Conservation (phyloP, 2,329 filamentous ascomycete species). For the Curvularia eragrostidis region DNA sequence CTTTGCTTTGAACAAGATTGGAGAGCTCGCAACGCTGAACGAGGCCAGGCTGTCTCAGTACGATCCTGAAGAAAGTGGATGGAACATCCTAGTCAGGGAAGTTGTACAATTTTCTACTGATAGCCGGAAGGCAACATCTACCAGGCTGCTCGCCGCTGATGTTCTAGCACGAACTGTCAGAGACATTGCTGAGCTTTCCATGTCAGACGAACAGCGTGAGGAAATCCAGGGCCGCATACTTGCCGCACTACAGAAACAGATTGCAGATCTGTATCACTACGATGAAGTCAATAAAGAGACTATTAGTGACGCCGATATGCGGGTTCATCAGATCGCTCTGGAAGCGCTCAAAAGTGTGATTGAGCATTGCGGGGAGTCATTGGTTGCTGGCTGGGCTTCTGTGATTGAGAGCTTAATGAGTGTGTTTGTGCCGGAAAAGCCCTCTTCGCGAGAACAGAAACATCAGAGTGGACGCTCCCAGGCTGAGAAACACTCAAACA, state of each 20-base stretch:
- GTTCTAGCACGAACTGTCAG: slow-evolving; percentile 57
- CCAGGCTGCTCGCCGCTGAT: slow-evolving; percentile 58
- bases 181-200: slow-evolving; percentile 59
- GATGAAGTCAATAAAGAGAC: slow-evolving; percentile 61
- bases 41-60: slow-evolving; percentile 70
- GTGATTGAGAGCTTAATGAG: slow-evolving; percentile 85
- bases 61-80: slow-evolving; percentile 73
- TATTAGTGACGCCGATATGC: slow-evolving; percentile 70
- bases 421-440: slow-evolving; percentile 64
- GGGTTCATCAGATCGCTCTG: slow-evolving; percentile 80
- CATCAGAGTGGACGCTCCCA: neutral
- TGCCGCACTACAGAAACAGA: slow-evolving; percentile 67
- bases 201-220: slow-evolving; percentile 52
- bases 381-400: slow-evolving; percentile 83
- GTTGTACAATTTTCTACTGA: slow-evolving; percentile 58
- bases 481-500: neutral
- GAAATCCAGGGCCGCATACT: slow-evolving; percentile 76
- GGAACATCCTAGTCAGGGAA: slow-evolving; percentile 69
- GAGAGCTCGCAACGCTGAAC: slow-evolving; percentile 55
- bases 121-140: slow-evolving; percentile 48
- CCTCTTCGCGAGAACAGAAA: neutral
- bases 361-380: slow-evolving; percentile 84
- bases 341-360: slow-evolving; percentile 82
- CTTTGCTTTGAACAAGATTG: slow-evolving; percentile 58
- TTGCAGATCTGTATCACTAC: slow-evolving; percentile 62